Evolutionary conservation across 106 monocot genomes (phyloP), one percentile per base, ranked within the genome.

Genomic region (Dendrobium nobile): DNA sequence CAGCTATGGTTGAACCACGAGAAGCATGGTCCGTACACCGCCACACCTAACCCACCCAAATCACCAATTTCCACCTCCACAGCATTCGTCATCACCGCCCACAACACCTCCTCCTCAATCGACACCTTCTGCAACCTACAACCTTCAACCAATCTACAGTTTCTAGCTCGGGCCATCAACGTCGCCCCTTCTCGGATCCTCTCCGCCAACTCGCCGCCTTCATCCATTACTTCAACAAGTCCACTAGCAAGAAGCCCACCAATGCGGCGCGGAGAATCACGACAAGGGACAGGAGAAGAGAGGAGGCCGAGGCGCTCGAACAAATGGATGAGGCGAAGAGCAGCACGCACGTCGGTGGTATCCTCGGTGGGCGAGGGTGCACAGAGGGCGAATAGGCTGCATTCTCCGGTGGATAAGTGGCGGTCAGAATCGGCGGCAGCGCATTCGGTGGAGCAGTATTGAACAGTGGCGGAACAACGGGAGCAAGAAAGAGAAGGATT

Each of bases 1-100:
- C 96, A 97, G 68, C 92, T 94, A 67, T 94, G 96, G 68, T 94
- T 94, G 77, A 97, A 90, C 92, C 94, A 97, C 10, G 96, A 97
- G 81, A 97, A 94, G 44, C 73, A 48, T 4, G 90, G 89, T 42
- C 89, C 90, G 22, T 92, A 94, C 10, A 94, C 90, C 2, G 86
- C 92, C 47, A 92, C 61, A 42, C 94, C 92, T 15, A 92, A 3
- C 5, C 82, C 77, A 4, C 80, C 56, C 22, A 48, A 78, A 10
- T 86, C 93, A 20, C 80, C 85, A 40, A 89, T 47, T 81, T 92
- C 85, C 77, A 97, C 88, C 81, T 97, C 96, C 22, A 97, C 94
- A n/a, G 87, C 86, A 78, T 94, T 97, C 19, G 79, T 86, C 75
- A 94, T 37, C 70, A 94, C 92, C 59, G 86, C 86, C 90, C 85